phyloP scores from a whole-genome alignment of 257 asterid genomes.

The Osmanthus fragrans region DNA sequence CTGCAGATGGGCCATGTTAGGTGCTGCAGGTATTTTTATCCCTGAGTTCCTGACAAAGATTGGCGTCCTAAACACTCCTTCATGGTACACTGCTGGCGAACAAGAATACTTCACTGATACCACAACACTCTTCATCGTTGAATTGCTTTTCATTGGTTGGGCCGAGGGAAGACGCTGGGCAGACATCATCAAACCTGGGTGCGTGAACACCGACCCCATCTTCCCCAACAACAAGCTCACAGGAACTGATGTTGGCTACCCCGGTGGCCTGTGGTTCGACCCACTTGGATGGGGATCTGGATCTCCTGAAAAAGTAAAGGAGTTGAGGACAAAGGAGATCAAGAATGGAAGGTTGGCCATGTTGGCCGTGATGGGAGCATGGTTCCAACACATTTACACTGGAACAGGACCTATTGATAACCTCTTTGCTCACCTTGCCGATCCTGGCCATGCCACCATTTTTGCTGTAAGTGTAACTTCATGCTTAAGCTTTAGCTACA shows the following conservation, averaged over 20 bases:
- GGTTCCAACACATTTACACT: slow-evolving; percentile 98
- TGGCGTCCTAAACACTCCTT: slow-evolving; percentile 87
- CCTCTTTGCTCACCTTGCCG: slow-evolving; percentile 96
- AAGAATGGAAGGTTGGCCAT: slow-evolving; percentile 92
- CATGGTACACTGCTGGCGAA: slow-evolving; percentile 98
- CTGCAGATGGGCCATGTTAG: slow-evolving; percentile 98
- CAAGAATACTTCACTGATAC: slow-evolving; percentile 92
- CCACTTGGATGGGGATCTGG: slow-evolving; percentile 96
- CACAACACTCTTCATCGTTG: slow-evolving; percentile 76
- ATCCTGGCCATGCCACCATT: slow-evolving; percentile 92
- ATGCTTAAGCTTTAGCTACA: background rate
- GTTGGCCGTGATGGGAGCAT: slow-evolving; percentile 97
- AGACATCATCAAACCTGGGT: slow-evolving; percentile 88
- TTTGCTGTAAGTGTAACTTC: slow-evolving; percentile 73
- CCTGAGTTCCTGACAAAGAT: slow-evolving; percentile 90
- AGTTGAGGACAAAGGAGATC: slow-evolving; percentile 94
- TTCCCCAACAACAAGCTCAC: slow-evolving; percentile 99
- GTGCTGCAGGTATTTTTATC: slow-evolving; percentile 97
- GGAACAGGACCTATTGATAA: slow-evolving; percentile 95
- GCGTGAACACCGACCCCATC: slow-evolving; percentile 92
- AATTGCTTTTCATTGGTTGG: slow-evolving; percentile 89
- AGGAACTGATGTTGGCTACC: slow-evolving; percentile 96
- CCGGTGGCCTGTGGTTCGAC: slow-evolving; percentile 95
- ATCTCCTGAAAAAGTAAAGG: slow-evolving; percentile 73
- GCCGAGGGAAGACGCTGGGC: slow-evolving; percentile 99